Percentiles rank a stretch among this genome's conserved stretches.
phyloP scores from a whole-genome alignment of 208 protist species.

The Trypanosoma caninum region DNA sequence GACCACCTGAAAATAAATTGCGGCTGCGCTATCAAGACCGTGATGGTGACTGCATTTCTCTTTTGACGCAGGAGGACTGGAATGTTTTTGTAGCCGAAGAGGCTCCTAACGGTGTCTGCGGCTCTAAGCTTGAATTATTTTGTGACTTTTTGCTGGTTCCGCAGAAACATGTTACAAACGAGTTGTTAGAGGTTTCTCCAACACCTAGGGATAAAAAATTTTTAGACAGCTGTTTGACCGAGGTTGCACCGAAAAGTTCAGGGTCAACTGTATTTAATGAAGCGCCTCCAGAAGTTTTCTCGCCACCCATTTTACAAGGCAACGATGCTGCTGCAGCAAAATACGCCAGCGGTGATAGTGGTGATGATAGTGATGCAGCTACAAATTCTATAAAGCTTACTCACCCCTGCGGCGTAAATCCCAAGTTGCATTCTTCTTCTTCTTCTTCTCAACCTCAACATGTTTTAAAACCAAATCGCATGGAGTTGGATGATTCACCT shows the following conservation, averaged over 20 bases:
- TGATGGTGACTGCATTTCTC: constrained; percentile 80
- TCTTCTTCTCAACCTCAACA: no score
- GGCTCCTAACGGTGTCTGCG: constrained; percentile 17
- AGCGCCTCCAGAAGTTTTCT: no score
- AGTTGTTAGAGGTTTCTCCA: no score
- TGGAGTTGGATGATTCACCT: not conserved
- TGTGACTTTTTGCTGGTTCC: constrained; percentile 63
- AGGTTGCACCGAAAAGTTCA: no score
- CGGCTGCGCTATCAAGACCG: constrained; percentile 75
- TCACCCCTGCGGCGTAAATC: constrained; percentile 4
- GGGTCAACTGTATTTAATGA: no score
- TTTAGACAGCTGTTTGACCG: no score
- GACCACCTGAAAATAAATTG: constrained; percentile 31
- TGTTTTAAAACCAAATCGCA: not conserved
- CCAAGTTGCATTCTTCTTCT: not conserved
- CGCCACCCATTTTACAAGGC: no score
- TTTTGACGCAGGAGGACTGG: constrained; percentile 76
- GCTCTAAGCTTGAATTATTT: constrained; percentile 52
- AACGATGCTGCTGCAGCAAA: no score
- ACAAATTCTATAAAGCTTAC: not conserved
- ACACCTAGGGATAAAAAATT: no score
- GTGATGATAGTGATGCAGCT: not conserved
- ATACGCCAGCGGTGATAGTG: not conserved
- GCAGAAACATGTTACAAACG: constrained; percentile 1
- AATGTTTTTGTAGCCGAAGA: constrained; percentile 54